Evolutionary conservation across 345 rosid species (phyloP).

Genomic region (Geranium brycei): DNA sequence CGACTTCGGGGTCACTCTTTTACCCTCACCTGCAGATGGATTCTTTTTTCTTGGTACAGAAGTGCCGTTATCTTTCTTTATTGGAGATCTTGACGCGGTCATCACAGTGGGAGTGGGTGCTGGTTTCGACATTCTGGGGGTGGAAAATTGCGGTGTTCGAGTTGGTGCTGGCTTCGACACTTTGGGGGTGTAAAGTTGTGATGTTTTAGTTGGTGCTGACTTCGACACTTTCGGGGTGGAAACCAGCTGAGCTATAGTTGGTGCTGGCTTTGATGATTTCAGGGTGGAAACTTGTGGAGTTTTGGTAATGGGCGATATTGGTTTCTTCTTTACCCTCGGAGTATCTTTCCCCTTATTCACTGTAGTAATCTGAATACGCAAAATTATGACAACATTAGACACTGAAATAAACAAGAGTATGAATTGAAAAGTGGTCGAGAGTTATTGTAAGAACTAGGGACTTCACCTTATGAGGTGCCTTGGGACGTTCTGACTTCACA

Average conservation of each 20-base stretch:
- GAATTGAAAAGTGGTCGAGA: background rate
- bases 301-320: slow-evolving; percentile 8
- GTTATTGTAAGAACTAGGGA: background rate
- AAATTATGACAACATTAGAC: slow-evolving; percentile 4
- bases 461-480: slow-evolving; percentile 46
- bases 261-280: slow-evolving; percentile 14
- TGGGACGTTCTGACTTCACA: slow-evolving; percentile 21
- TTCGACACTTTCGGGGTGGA: background rate
- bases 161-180: slow-evolving; percentile 10
- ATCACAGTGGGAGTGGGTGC: slow-evolving; percentile 18
- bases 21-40: slow-evolving; percentile 21
- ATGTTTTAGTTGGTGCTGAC: background rate
- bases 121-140: slow-evolving; percentile 32
- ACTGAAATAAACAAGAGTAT: background rate
- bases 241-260: slow-evolving; percentile 2
- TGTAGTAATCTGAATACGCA: slow-evolving; percentile 26
- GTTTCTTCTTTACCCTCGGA: slow-evolving; percentile 22
- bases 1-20: slow-evolving; percentile 58
- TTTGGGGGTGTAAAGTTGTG: slow-evolving; percentile 1
- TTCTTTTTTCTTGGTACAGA: slow-evolving; percentile 24
- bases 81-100: slow-evolving; percentile 26
- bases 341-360: slow-evolving; percentile 19
- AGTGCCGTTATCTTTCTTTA: slow-evolving; percentile 26
- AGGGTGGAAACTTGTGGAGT: background rate
- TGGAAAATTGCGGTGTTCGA: background rate